These are phyloP conservation scores for Musa troglodytarum DNA, from an alignment of 176 grass and related monocot genomes.

Conservation along the genomic window DNA sequence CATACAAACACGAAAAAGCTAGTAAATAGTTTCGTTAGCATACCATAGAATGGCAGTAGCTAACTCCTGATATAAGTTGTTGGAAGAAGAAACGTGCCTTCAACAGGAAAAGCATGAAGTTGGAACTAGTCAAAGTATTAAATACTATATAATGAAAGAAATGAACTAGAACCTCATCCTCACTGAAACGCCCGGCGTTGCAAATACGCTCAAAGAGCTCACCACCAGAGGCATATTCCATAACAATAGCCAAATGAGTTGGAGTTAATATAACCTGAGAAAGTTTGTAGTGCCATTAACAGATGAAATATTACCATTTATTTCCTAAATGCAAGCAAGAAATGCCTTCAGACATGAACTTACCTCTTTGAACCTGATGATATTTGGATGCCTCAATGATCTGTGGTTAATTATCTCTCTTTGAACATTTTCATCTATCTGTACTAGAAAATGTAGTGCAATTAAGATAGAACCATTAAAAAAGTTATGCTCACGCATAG, in stretches of 20 bases:
- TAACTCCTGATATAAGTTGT: slow-evolving; percentile 97
- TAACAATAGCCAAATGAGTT: slow-evolving; percentile 98
- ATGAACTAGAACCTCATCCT: slow-evolving; percentile 67
- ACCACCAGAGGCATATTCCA: slow-evolving; percentile 98
- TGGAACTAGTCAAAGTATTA: neutral
- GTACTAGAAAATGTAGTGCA: neutral
- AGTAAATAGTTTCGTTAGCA: slow-evolving; percentile 5
- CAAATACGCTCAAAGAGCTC: slow-evolving; percentile 93
- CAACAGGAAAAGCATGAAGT: neutral
- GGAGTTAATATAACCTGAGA: slow-evolving; percentile 93
- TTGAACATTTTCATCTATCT: slow-evolving; percentile 99
- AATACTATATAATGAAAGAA: neutral
- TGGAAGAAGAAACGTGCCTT: slow-evolving; percentile 96
- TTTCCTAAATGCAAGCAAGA: neutral
- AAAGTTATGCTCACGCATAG: neutral
- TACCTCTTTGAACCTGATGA: slow-evolving; percentile 99
- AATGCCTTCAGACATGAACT: slow-evolving; percentile 1
- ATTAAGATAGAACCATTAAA: neutral
- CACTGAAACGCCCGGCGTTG: slow-evolving; percentile 82
- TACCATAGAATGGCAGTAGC: slow-evolving; percentile 98
- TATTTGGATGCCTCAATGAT: slow-evolving; percentile 93
- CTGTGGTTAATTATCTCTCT: slow-evolving; percentile 99
- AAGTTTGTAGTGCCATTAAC: neutral
- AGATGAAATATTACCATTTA: neutral
- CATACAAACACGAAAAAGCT: slow-evolving; percentile 2